These are phyloP conservation scores for Yamadazyma trypodendri DNA, from an alignment of 1,139 yeast species.

Conservation along the genomic window DNA sequence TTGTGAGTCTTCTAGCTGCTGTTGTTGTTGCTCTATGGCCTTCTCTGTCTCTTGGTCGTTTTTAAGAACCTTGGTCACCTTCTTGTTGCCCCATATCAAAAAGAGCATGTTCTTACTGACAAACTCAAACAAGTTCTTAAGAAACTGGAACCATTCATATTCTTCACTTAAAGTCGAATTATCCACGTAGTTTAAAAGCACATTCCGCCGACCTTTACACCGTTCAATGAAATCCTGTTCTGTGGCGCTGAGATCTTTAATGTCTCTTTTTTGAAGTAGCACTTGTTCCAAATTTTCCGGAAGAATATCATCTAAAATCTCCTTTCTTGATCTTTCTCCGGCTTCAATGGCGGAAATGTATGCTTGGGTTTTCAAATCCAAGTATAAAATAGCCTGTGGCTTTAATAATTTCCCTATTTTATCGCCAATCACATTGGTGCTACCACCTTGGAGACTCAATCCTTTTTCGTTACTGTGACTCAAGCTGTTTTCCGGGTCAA, in stretches of 20 bases:
- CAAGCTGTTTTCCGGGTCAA: constrained; percentile 43
- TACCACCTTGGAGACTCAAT: constrained; percentile 38
- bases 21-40: not conserved
- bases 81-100: constrained; percentile 66
- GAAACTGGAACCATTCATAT: constrained; percentile 32
- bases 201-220: constrained; percentile 67
- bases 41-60: constrained; percentile 5
- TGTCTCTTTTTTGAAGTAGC: constrained; percentile 23
- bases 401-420: constrained; percentile 63
- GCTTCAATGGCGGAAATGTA: constrained; percentile 85
- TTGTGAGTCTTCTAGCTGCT: not conserved
- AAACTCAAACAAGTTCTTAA: constrained; percentile 72
- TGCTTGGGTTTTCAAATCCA: constrained; percentile 93
- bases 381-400: constrained; percentile 72
- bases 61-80: constrained; percentile 18
- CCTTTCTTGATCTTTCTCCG: constrained; percentile 64
- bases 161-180: constrained; percentile 43
- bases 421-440: constrained; percentile 39
- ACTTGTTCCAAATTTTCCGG: constrained; percentile 61
- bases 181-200: constrained; percentile 49
- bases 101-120: constrained; percentile 73
- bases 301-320: constrained; percentile 73
- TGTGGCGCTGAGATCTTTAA: constrained; percentile 53
- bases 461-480: constrained; percentile 37
- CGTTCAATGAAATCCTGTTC: constrained; percentile 71